phyloP scores from a whole-genome alignment of 306 rosid genomes.

The Quercus suber region DNA sequence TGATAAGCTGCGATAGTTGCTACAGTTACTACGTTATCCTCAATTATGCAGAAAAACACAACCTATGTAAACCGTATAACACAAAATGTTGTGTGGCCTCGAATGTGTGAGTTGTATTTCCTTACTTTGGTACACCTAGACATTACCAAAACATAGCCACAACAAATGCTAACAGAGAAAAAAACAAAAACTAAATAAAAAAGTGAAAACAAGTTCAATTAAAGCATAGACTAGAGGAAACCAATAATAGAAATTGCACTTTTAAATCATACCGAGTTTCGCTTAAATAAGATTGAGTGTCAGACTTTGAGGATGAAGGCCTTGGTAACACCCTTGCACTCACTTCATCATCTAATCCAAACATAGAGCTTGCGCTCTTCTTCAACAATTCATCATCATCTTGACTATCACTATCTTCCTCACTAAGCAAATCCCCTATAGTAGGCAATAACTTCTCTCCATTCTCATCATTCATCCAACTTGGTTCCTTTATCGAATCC shows the following conservation, averaged over 20 bases:
- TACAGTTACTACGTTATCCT: not conserved
- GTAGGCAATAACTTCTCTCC: constrained; percentile 24
- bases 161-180: not conserved
- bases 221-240: not conserved
- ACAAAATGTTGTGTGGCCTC: not conserved
- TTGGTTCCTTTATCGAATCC: constrained; percentile 5
- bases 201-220: not conserved
- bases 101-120: not conserved
- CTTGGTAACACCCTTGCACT: constrained; percentile 21
- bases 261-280: constrained; percentile 52
- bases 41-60: not conserved
- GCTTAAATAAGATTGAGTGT: constrained; percentile 68
- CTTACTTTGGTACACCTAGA: not conserved
- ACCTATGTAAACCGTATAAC: not conserved
- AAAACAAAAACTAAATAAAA: not conserved
- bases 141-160: not conserved
- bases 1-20: too few species aligned
- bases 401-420: constrained; percentile 49
- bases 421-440: constrained; percentile 39
- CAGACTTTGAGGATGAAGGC: constrained; percentile 44
- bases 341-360: constrained; percentile 34
- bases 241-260: not conserved
- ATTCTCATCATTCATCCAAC: constrained; percentile 29
- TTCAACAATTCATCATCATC: constrained; percentile 27
- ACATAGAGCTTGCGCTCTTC: constrained; percentile 42